Evolutionary conservation across 2,329 filamentous ascomycete species (phyloP), one percentile per base, ranked within the genome.

Genomic region (Trichoderma afroharzianum): DNA sequence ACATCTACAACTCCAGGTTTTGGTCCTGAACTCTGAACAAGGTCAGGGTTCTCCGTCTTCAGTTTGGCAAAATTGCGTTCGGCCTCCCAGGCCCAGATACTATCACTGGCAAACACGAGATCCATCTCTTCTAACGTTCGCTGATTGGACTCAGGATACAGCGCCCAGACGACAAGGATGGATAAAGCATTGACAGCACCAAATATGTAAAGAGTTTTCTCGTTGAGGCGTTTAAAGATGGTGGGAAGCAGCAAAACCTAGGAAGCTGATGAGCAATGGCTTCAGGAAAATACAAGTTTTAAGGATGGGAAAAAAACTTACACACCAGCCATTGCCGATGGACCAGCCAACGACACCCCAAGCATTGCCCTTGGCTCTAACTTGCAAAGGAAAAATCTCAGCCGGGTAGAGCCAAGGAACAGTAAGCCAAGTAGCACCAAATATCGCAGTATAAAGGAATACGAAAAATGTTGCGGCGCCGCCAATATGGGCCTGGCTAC

Each of bases 291-390:
- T 9, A 14, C 2, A 18, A 50, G 4, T 12, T 21, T 21, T 28
- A 4, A 8, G 8, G 43, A 6, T 4, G 7, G 15, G 43, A n/a
- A 61, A 14, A 61, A 1, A 26, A 47, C 73, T 79, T 53, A 79
- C 72, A 66, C 61, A 39, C 89, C 90, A 92, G 18, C 91, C 91
- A 74, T 93, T 93, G 0, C 92, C 92, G 64, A 94, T 92, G 15
- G 85, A 88, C 92, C 92, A 94, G 0, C 92, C 92, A 0, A 93
- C 87, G 0, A 94, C 91, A 24, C 92, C 91, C 87, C 89, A 93
- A 0, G 92, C 91, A 72, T 93, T 94, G 6, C 92, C 92, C 75
- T 91, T 91, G 1, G 92, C 92, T 26, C 92, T 87, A 0, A 93
- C 86, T 72, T 91, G 87, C 0, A 93, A 80, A 0, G 92, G 91